These are phyloP conservation scores for Phytophthora ohioensis DNA, from an alignment of 352 stramenopile genomes.

Conservation along the genomic window DNA sequence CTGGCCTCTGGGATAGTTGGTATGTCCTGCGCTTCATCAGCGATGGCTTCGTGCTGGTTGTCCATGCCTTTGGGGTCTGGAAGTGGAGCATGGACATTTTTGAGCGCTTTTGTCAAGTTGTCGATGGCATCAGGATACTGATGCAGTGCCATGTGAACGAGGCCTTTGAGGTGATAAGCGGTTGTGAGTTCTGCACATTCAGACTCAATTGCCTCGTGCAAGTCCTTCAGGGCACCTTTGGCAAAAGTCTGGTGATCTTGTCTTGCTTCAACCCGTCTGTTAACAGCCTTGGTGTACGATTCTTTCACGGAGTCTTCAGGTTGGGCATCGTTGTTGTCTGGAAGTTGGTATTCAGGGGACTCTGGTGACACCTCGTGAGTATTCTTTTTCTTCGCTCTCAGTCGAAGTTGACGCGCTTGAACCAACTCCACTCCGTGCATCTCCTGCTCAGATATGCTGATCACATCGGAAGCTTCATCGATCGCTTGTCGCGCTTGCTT, in stretches of 20 bases:
- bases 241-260: conserved; percentile 21
- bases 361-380: conserved; percentile 10
- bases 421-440: conserved; percentile 34
- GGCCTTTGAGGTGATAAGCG: conserved; percentile 46
- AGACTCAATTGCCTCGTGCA: conserved; percentile 40
- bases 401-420: conserved; percentile 13
- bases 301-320: conserved; percentile 11
- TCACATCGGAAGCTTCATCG: conserved; percentile 22
- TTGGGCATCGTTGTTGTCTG: conserved; percentile 6
- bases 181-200: conserved; percentile 43
- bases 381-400: conserved; percentile 18
- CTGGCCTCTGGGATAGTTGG: conserved; percentile 31
- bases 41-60: conserved; percentile 24
- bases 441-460: conserved; percentile 33
- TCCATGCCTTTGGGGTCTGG: conserved; percentile 2
- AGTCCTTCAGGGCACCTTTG: conserved; percentile 40
- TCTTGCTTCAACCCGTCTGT: conserved; percentile 17
- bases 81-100: conserved; percentile 21
- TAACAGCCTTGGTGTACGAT: conserved; percentile 21
- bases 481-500: conserved; percentile 33
- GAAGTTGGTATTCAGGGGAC: background rate
- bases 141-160: conserved; percentile 44
- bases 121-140: conserved; percentile 44
- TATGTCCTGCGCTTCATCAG: conserved; percentile 10
- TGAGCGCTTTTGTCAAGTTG: conserved; percentile 57